These are phyloP conservation scores for Irpex sp. DNA, from an alignment of 1,284 basidiomycete genomes.

Conservation along the genomic window DNA sequence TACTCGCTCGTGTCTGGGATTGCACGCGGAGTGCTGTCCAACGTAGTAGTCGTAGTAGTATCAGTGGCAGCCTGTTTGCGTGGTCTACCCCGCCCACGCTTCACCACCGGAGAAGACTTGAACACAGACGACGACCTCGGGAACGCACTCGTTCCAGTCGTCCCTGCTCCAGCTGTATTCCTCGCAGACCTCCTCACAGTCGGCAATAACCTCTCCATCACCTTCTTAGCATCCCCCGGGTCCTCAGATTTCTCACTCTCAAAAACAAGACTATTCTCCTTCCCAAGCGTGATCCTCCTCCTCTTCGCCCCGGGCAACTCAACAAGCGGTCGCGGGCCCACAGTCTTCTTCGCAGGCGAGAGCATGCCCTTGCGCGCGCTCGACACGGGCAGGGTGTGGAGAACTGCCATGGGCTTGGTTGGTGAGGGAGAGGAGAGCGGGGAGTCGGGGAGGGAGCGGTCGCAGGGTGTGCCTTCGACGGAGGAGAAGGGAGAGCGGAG, in stretches of 20 bases:
- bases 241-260: constrained; percentile 18
- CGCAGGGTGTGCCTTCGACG: constrained; percentile 10
- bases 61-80: not conserved
- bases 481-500: constrained; percentile 11
- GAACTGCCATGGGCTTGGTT: constrained; percentile 7
- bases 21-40: not conserved
- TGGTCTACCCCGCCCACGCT: not conserved
- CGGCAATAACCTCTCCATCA: constrained; percentile 16
- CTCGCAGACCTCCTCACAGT: not conserved
- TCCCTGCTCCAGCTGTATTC: not conserved
- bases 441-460: constrained; percentile 6
- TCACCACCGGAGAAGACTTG: not conserved
- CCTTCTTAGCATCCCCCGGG: constrained; percentile 16
- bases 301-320: not conserved
- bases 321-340: not conserved
- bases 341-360: not conserved
- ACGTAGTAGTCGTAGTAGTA: not conserved
- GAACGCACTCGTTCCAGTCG: not conserved
- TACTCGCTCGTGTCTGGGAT: constrained; percentile 4
- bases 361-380: constrained; percentile 5
- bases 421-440: constrained; percentile 11
- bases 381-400: constrained; percentile 1
- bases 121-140: no score
- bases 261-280: not conserved
- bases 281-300: not conserved